Evolutionary conservation across 257 asterid genomes (phyloP).

Genomic region (Pogostemon cablin): DNA sequence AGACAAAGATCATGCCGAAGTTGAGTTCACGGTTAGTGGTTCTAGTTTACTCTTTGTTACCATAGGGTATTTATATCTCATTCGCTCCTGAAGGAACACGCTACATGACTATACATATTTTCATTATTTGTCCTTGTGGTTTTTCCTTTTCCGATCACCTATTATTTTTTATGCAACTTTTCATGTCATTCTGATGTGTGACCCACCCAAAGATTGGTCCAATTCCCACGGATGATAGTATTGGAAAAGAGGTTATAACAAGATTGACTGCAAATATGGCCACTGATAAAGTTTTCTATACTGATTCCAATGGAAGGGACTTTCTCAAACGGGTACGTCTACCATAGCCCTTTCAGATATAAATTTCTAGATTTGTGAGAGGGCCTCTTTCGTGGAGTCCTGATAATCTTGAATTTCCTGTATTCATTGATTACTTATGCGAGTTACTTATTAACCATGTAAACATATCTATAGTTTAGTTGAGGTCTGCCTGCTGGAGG

Average conservation of each 20-base stretch:
- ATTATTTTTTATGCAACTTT: background rate
- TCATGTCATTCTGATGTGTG: constrained; percentile 24
- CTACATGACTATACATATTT: background rate
- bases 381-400: background rate
- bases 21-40: constrained; percentile 78
- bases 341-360: constrained; percentile 3
- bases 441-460: background rate
- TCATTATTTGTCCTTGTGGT: background rate
- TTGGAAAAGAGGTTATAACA: constrained; percentile 87
- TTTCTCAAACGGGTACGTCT: constrained; percentile 72
- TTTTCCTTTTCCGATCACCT: constrained; percentile 21
- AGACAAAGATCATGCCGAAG: constrained; percentile 85
- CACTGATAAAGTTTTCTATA: constrained; percentile 66
- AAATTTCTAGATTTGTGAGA: background rate
- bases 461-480: background rate
- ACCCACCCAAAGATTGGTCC: constrained; percentile 69
- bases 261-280: constrained; percentile 73
- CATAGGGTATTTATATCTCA: background rate
- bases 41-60: background rate
- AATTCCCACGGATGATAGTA: constrained; percentile 64
- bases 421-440: background rate
- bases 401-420: background rate
- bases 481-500: background rate
- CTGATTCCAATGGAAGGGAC: constrained; percentile 94
- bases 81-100: constrained; percentile 1